Percentiles rank a stretch among this genome's conserved stretches.
phyloP scores from a whole-genome alignment of 768 basidiomycete genomes.

The Coprinopsis sp. region DNA sequence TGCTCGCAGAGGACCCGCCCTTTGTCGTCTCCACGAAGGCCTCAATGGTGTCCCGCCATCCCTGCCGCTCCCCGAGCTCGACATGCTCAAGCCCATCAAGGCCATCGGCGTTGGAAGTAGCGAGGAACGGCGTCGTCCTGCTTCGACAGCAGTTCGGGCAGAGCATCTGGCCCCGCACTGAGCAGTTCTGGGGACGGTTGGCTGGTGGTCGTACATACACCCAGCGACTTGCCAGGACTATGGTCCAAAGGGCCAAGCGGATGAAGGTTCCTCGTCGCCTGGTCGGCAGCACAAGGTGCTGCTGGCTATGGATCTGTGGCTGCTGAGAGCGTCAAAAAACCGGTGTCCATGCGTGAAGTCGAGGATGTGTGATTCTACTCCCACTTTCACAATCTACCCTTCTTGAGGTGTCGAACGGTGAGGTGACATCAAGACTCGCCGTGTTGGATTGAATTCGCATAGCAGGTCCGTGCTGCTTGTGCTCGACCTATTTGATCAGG shows the following conservation, averaged over 20 bases:
- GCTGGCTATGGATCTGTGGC: background rate
- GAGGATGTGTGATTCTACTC: conserved; percentile 70
- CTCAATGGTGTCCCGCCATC: conserved; percentile 71
- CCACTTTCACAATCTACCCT: conserved; percentile 82
- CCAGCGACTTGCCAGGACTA: background rate
- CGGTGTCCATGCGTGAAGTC: conserved; percentile 41
- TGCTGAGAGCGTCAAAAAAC: conserved; percentile 8
- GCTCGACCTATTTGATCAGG: conserved; percentile 50
- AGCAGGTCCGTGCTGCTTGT: conserved; percentile 49
- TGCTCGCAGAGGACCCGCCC: conserved; percentile 2
- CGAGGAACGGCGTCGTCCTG: too few relatives aligned
- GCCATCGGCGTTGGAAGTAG: conserved; percentile 25
- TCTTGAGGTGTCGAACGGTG: conserved; percentile 82
- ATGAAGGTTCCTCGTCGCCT: conserved; percentile 40
- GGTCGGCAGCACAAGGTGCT: too few relatives aligned
- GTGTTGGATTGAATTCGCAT: conserved; percentile 90
- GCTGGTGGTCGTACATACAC: background rate
- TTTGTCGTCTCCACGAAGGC: conserved; percentile 39
- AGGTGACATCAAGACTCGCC: conserved; percentile 87
- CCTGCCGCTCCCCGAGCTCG: conserved; percentile 68
- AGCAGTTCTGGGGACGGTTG: background rate
- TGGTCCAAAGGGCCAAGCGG: conserved; percentile 53
- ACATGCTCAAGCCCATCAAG: conserved; percentile 46
- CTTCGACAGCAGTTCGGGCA: too few relatives aligned
- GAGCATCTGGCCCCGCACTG: too few relatives aligned